A percentile compares a stretch with the other conserved stretches of the same genome.
phyloP scores from a whole-genome alignment of 352 stramenopile species.

The Pythium aphanidermatum region DNA sequence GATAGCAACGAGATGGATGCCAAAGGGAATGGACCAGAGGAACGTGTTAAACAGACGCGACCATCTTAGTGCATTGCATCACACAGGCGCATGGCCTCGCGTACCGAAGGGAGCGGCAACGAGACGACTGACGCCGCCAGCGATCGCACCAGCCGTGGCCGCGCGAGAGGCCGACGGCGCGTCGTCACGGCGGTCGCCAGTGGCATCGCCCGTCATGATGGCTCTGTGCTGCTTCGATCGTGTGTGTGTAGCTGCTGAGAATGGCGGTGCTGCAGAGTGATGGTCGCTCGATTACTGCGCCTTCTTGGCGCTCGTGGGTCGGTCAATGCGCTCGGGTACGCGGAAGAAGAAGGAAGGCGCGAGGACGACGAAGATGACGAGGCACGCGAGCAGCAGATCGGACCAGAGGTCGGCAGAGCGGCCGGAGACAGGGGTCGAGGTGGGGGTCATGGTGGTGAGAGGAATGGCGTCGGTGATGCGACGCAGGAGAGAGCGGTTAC shows the following conservation, averaged over 20 bases:
- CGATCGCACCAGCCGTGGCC: constrained; percentile 49
- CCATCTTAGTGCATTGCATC: constrained; percentile 4
- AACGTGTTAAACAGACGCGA: background rate
- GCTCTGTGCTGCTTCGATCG: constrained; percentile 2
- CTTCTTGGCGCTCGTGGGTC: constrained; percentile 14
- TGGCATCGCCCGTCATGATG: constrained; percentile 9
- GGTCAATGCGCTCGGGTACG: constrained; percentile 1
- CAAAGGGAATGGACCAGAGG: background rate
- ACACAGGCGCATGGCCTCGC: background rate
- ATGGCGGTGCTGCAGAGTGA: constrained; percentile 6
- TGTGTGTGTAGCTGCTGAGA: constrained; percentile 2
- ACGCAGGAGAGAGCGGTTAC: too few species aligned
- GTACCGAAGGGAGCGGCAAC: constrained; percentile 64
- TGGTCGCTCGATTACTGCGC: constrained; percentile 11
- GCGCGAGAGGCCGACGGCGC: constrained; percentile 42
- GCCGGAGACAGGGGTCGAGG: too few species aligned
- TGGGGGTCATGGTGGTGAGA: too few species aligned
- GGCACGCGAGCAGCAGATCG: constrained; percentile 49
- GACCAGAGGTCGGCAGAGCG: constrained; percentile 31
- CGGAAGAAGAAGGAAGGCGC: constrained; percentile 56
- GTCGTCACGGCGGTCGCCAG: constrained; percentile 1
- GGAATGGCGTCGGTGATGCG: too few species aligned
- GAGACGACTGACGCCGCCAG: constrained; percentile 57
- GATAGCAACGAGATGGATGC: background rate
- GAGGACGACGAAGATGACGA: constrained; percentile 63